Evolutionary conservation across 371 early-diverging fungal species (phyloP).

Genomic region (Syncephalastrum racemosum): DNA sequence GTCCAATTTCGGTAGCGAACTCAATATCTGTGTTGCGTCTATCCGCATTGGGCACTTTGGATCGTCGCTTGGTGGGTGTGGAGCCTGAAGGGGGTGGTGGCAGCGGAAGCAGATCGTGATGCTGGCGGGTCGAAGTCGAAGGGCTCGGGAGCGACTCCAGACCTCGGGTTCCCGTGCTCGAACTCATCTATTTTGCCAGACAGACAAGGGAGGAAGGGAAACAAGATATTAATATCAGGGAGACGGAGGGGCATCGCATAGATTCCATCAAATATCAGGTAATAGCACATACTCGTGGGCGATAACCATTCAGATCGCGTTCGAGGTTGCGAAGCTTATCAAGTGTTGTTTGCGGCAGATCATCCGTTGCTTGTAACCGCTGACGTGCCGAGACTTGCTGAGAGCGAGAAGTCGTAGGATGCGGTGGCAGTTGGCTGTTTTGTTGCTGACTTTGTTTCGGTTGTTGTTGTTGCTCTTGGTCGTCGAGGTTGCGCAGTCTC

Average conservation of each 20-base stretch:
- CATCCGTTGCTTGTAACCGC: conserved; percentile 11
- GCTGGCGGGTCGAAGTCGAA: conserved; percentile 37
- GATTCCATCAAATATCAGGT: background rate
- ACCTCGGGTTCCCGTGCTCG: conserved; percentile 24
- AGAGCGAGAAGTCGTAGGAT: too few relatives aligned
- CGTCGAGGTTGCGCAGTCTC: conserved; percentile 16
- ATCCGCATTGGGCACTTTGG: conserved; percentile 50
- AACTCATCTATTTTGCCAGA: conserved; percentile 4
- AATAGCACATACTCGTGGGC: conserved; percentile 3
- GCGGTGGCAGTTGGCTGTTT: too few relatives aligned
- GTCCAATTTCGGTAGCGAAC: conserved; percentile 59
- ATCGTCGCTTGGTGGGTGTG: conserved; percentile 52
- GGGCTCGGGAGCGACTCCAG: conserved; percentile 50
- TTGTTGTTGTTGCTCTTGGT: conserved; percentile 1
- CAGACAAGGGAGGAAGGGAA: conserved; percentile 9
- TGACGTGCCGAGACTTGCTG: too few relatives aligned
- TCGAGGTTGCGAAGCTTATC: conserved; percentile 41
- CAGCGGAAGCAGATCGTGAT: conserved; percentile 36
- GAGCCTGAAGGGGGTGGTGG: conserved; percentile 48
- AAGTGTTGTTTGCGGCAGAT: conserved; percentile 25
- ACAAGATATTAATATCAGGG: conserved; percentile 7
- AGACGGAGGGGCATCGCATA: background rate
- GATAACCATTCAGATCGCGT: conserved; percentile 33
- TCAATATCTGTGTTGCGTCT: conserved; percentile 55
- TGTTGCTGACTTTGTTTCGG: too few relatives aligned